Percentiles rank a stretch among this genome's conserved stretches.
phyloP scores from a whole-genome alignment of 2,329 filamentous ascomycete genomes.

The Corniculantispora saksenae region DNA sequence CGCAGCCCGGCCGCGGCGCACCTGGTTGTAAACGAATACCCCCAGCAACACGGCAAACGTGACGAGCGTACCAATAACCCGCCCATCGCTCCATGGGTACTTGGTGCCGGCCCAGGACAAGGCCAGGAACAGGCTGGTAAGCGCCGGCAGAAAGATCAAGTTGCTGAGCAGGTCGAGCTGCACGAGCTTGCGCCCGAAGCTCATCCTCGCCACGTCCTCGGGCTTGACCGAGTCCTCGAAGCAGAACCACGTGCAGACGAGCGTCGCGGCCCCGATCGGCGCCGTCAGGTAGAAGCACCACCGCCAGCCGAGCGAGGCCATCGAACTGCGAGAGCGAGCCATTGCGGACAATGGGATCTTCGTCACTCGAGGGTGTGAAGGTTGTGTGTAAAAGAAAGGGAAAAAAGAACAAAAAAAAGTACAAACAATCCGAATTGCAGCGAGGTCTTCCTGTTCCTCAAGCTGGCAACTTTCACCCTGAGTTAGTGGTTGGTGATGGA shows the following conservation, averaged over 20 bases:
- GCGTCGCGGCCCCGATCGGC: conserved; percentile 24
- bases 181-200: neutral
- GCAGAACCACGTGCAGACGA: conserved; percentile 16
- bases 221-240: conserved; percentile 7
- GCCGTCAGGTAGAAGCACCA: conserved; percentile 39
- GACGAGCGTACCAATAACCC: conserved; percentile 40
- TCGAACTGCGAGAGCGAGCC: conserved; percentile 64
- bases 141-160: conserved; percentile 30
- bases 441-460: conserved; percentile 31
- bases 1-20: conserved; percentile 35
- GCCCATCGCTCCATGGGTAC: conserved; percentile 27
- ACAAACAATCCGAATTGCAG: conserved; percentile 30
- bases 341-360: conserved; percentile 37
- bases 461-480: conserved; percentile 33
- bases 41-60: conserved; percentile 32
- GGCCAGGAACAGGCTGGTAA: conserved; percentile 48
- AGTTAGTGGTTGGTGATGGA: conserved; percentile 28
- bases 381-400: conserved; percentile 17
- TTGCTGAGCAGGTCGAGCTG: conserved; percentile 29
- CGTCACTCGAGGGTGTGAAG: conserved; percentile 21
- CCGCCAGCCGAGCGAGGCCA: conserved; percentile 67
- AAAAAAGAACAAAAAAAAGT: conserved; percentile 26
- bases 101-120: conserved; percentile 47
- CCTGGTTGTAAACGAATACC: conserved; percentile 35
- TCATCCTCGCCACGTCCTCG: neutral